A percentile compares a stretch with the other conserved stretches of the same genome.
These are phyloP conservation scores for Trichosporon sp. DNA, from an alignment of 1,284 basidiomycete species.

Conservation along the genomic window DNA sequence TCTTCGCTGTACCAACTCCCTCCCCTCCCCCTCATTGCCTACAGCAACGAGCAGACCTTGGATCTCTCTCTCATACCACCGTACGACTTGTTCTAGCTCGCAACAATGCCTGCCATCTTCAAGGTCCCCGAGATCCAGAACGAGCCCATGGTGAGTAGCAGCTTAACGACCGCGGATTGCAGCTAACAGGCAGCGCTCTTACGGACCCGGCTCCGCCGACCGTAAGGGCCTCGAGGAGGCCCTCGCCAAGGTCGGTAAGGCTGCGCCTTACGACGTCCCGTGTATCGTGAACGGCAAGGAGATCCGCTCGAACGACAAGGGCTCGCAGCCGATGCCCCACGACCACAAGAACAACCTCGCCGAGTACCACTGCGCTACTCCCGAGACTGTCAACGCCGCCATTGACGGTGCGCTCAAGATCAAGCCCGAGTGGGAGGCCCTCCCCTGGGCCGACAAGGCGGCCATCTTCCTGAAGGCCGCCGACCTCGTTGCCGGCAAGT, in stretches of 20 bases:
- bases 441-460: constrained; percentile 94
- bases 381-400: constrained; percentile 67
- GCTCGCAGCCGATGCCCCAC: constrained; percentile 75
- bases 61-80: not conserved
- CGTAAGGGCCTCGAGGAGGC: constrained; percentile 70
- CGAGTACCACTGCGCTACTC: constrained; percentile 83
- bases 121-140: constrained; percentile 76
- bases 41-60: not conserved
- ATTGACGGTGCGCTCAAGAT: constrained; percentile 85
- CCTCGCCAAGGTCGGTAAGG: constrained; percentile 71
- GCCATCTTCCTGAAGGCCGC: constrained; percentile 97
- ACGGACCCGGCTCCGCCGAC: constrained; percentile 75
- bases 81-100: constrained; percentile 5
- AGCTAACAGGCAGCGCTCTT: constrained; percentile 53
- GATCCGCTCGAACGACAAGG: constrained; percentile 78
- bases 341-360: constrained; percentile 77
- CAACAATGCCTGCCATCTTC: constrained; percentile 61
- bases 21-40: not conserved
- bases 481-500: constrained; percentile 89
- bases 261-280: constrained; percentile 85
- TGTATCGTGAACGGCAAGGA: constrained; percentile 86
- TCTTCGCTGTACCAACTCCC: not conserved
- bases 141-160: constrained; percentile 74
- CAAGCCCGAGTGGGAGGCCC: constrained; percentile 80
- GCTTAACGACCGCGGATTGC: constrained; percentile 11